Percentiles rank a stretch among this genome's conserved stretches.
phyloP scores from a whole-genome alignment of 1,139 yeast genomes.

The Candida sojae region DNA sequence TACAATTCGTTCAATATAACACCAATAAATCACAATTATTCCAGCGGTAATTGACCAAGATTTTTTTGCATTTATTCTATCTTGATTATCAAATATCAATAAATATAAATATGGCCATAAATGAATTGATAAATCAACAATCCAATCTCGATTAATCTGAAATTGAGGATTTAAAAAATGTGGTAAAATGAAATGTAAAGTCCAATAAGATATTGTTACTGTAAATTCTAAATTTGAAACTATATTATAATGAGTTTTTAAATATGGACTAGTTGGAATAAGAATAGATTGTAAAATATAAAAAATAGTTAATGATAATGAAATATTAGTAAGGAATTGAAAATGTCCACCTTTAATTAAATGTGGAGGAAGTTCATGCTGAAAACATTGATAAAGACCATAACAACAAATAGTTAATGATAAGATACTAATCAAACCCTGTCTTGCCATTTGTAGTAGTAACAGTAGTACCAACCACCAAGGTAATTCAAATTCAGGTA shows the following conservation, averaged over 20 bases:
- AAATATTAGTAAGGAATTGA: slow-evolving; percentile 63
- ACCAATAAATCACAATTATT: slow-evolving; percentile 10
- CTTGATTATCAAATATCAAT: slow-evolving; percentile 7
- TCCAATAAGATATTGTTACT: slow-evolving; percentile 27
- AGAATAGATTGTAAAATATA: slow-evolving; percentile 6
- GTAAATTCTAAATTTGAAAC: slow-evolving; percentile 21
- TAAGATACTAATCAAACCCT: slow-evolving; percentile 8
- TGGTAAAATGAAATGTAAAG: slow-evolving; percentile 20
- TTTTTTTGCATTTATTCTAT: slow-evolving; percentile 1
- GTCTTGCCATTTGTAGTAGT: slow-evolving; percentile 7
- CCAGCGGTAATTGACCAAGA: slow-evolving; percentile 7
- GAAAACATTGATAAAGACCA: slow-evolving; percentile 12
- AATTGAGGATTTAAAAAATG: slow-evolving; percentile 20
- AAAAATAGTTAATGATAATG: slow-evolving; percentile 19
- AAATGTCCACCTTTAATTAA: slow-evolving; percentile 56
- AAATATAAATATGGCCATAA: slow-evolving; percentile 21
- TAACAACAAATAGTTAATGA: slow-evolving; percentile 10
- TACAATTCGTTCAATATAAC: slow-evolving; percentile 12
- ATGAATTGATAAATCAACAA: slow-evolving; percentile 25
- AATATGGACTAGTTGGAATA: not conserved
- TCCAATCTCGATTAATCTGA: slow-evolving; percentile 15
- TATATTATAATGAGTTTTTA: slow-evolving; percentile 11
- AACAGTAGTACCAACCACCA: too few relatives aligned
- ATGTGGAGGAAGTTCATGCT: slow-evolving; percentile 35
- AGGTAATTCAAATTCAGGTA: too few relatives aligned